These are phyloP conservation scores for Nigrospora oryzae DNA, from an alignment of 2,329 filamentous ascomycete genomes.

Conservation along the genomic window DNA sequence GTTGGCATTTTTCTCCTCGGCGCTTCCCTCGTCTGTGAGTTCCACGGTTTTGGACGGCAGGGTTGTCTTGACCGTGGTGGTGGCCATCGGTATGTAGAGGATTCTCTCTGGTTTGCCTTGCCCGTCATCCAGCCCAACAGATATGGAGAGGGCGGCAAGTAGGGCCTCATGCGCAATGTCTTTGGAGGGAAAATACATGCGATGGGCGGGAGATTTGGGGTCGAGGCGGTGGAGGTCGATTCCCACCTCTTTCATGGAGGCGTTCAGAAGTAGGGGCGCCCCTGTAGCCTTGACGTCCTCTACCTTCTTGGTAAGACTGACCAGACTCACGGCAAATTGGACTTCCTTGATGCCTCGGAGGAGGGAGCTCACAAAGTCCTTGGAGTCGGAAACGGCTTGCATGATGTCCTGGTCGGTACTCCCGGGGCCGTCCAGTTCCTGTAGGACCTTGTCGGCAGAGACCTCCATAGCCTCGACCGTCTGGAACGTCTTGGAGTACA, in stretches of 20 bases:
- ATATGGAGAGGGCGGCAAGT: conserved; percentile 84
- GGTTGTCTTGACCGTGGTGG: conserved; percentile 88
- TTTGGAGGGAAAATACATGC: conserved; percentile 93
- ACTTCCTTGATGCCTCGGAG: conserved; percentile 91
- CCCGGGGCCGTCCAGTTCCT: conserved; percentile 64
- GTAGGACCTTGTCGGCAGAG: conserved; percentile 63
- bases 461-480: conserved; percentile 46
- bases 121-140: conserved; percentile 86
- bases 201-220: conserved; percentile 84
- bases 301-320: conserved; percentile 77
- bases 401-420: conserved; percentile 60
- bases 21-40: conserved; percentile 60
- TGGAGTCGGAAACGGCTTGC: conserved; percentile 81
- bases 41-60: conserved; percentile 90
- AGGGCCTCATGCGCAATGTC: conserved; percentile 94
- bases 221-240: conserved; percentile 89
- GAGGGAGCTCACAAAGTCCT: conserved; percentile 84
- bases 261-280: conserved; percentile 70
- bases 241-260: conserved; percentile 93
- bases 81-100: conserved; percentile 94
- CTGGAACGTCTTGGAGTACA: conserved; percentile 20
- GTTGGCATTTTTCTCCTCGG: conserved; percentile 85
- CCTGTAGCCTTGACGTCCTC: conserved; percentile 57
- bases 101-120: conserved; percentile 77
- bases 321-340: conserved; percentile 87